Evolutionary conservation across 2,329 filamentous ascomycete species (phyloP).

Genomic region (Scolecobasidium constrictum): DNA sequence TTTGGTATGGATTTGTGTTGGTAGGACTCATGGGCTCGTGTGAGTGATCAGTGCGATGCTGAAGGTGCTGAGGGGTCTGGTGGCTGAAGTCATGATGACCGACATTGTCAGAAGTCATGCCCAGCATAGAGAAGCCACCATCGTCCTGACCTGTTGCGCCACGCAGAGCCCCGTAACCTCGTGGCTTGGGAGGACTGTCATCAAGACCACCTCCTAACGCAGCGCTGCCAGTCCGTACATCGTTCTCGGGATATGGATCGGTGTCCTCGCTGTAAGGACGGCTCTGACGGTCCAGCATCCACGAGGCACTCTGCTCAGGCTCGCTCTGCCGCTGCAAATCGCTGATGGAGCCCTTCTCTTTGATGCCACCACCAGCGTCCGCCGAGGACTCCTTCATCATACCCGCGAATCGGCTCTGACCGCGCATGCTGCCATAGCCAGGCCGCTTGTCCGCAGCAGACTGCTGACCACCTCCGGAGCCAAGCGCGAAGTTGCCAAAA

Average conservation of each 20-base stretch:
- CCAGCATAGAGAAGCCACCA: conserved; percentile 48
- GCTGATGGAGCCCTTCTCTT: conserved; percentile 40
- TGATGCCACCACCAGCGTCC: conserved; percentile 35
- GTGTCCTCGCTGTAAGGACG: conserved; percentile 51
- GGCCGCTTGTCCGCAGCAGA: conserved; percentile 60
- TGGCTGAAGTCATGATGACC: conserved; percentile 47
- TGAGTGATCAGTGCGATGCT: conserved; percentile 28
- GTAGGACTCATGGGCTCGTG: conserved; percentile 78
- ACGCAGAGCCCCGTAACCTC: conserved; percentile 33
- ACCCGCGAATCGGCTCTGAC: conserved; percentile 78
- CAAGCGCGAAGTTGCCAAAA: conserved; percentile 82
- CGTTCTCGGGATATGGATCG: conserved; percentile 60
- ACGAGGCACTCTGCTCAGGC: conserved; percentile 38
- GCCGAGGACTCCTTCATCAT: conserved; percentile 71
- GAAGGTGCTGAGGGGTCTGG: conserved; percentile 38
- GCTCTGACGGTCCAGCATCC: conserved; percentile 37
- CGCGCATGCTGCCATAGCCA: conserved; percentile 53
- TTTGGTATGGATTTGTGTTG: conserved; percentile 92
- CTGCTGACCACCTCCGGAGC: conserved; percentile 37
- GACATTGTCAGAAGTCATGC: conserved; percentile 47
- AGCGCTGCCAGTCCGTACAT: conserved; percentile 55
- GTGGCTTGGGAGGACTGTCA: conserved; percentile 42
- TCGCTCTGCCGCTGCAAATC: conserved; percentile 30
- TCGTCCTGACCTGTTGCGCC: conserved; percentile 46
- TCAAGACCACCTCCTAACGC: conserved; percentile 68